phyloP scores from a whole-genome alignment of 2,329 filamentous ascomycete genomes.

The Fusarium sp. region DNA sequence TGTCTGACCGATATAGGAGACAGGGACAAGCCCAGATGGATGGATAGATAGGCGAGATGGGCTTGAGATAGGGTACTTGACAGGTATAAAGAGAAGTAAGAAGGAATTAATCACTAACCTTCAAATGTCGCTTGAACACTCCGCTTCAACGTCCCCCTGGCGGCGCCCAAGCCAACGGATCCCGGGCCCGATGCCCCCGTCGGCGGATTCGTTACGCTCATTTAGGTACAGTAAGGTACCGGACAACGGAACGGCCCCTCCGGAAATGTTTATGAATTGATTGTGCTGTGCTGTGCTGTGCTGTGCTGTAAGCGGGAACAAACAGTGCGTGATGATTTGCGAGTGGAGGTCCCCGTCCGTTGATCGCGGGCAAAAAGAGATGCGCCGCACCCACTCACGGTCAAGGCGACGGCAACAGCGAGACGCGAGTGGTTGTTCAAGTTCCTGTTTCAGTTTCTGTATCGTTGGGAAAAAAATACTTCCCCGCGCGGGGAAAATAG shows the following conservation, averaged over 20 bases:
- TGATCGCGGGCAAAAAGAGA: constrained; percentile 5
- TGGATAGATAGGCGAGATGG: constrained; percentile 29
- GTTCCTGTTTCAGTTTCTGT: background rate
- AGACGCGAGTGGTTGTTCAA: constrained; percentile 10
- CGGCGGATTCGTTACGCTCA: constrained; percentile 70
- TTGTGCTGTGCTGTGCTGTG: too few species aligned
- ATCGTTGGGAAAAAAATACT: background rate
- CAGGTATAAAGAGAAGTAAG: constrained; percentile 1
- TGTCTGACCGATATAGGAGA: constrained; percentile 15
- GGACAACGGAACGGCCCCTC: constrained; percentile 23
- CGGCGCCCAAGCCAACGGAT: constrained; percentile 60
- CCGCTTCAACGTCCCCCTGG: constrained; percentile 64
- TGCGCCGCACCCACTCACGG: constrained; percentile 4
- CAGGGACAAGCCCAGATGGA: constrained; percentile 8
- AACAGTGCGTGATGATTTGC: constrained; percentile 28
- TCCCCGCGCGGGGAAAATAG: constrained; percentile 26
- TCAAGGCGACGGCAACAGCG: constrained; percentile 3
- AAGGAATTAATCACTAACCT: constrained; percentile 59
- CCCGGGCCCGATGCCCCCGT: constrained; percentile 65
- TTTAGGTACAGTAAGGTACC: constrained; percentile 47
- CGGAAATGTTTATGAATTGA: background rate
- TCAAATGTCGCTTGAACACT: constrained; percentile 74
- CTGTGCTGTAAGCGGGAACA: constrained; percentile 21
- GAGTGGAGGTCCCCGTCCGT: background rate
- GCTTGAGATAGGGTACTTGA: constrained; percentile 13